phyloP scores from a whole-genome alignment of 2,329 filamentous ascomycete genomes.

The Hypoxylon sp. region DNA sequence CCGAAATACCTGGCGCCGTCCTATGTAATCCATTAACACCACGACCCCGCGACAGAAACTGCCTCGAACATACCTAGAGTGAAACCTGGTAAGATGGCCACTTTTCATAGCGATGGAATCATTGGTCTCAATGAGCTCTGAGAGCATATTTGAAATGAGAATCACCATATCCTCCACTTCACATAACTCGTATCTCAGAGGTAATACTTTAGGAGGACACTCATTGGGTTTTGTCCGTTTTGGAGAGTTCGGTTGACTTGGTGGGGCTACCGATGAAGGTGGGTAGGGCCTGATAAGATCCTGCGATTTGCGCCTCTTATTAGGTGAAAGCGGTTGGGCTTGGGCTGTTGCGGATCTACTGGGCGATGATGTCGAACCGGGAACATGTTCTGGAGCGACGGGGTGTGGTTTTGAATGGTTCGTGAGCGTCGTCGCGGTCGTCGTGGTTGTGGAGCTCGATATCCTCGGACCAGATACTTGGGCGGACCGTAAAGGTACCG shows the following conservation, averaged over 20 bases:
- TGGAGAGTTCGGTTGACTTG: slow-evolving; percentile 56
- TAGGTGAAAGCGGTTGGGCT: slow-evolving; percentile 52
- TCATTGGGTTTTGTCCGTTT: slow-evolving; percentile 69
- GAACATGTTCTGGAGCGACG: slow-evolving; percentile 44
- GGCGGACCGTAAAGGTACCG: slow-evolving; percentile 51
- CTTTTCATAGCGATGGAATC: slow-evolving; percentile 87
- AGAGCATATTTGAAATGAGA: slow-evolving; percentile 93
- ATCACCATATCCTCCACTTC: slow-evolving; percentile 88
- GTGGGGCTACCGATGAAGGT: slow-evolving; percentile 48
- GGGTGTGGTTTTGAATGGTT: slow-evolving; percentile 37
- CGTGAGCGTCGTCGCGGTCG: slow-evolving; percentile 37
- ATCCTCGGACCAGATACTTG: slow-evolving; percentile 52
- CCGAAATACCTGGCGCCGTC: slow-evolving; percentile 88
- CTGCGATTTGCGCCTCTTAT: slow-evolving; percentile 62
- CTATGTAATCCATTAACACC: slow-evolving; percentile 52
- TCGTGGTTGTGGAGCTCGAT: slow-evolving; percentile 41
- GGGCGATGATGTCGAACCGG: slow-evolving; percentile 46
- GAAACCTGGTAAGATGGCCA: slow-evolving; percentile 91
- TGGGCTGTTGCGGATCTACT: slow-evolving; percentile 31
- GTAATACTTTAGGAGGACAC: slow-evolving; percentile 70
- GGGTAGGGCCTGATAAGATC: slow-evolving; percentile 51
- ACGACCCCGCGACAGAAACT: neutral
- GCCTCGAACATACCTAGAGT: slow-evolving; percentile 77
- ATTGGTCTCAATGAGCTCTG: slow-evolving; percentile 94
- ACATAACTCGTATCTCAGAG: slow-evolving; percentile 83